A percentile compares a stretch with the other conserved stretches of the same genome.
Conservation (phyloP, 2,329 filamentous ascomycete species). For the Metarhizium album region DNA sequence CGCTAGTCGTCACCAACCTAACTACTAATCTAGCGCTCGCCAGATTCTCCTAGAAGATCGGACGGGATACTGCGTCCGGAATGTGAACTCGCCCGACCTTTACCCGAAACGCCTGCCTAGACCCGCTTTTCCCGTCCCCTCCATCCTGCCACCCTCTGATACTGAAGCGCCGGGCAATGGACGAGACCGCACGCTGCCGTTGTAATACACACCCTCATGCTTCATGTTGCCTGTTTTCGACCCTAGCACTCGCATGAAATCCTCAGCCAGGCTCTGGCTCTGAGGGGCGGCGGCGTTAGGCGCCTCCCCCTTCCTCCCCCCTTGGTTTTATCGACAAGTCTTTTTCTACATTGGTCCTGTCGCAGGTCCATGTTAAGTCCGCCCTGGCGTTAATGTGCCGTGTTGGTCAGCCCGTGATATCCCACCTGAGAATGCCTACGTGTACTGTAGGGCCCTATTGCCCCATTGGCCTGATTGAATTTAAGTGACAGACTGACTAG, state of each 20-base stretch:
- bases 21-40: no score
- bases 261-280: background rate
- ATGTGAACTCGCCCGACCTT: no score
- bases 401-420: background rate
- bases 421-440: background rate
- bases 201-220: background rate
- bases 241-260: background rate
- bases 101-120: no score
- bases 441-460: conserved; percentile 15
- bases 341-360: background rate
- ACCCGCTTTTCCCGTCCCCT: no score
- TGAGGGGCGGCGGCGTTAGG: background rate
- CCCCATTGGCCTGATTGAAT: no score
- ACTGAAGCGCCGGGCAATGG: background rate
- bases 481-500: no score
- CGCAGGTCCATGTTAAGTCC: background rate
- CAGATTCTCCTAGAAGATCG: no score
- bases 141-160: background rate
- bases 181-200: background rate
- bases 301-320: background rate
- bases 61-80: no score
- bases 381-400: background rate
- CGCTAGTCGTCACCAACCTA: no score
- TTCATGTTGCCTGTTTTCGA: background rate
- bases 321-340: background rate